A percentile compares a stretch with the other conserved stretches of the same genome.
phyloP scores from a whole-genome alignment of 2,329 filamentous ascomycete species.

The Pseudopyricularia cyperi region DNA sequence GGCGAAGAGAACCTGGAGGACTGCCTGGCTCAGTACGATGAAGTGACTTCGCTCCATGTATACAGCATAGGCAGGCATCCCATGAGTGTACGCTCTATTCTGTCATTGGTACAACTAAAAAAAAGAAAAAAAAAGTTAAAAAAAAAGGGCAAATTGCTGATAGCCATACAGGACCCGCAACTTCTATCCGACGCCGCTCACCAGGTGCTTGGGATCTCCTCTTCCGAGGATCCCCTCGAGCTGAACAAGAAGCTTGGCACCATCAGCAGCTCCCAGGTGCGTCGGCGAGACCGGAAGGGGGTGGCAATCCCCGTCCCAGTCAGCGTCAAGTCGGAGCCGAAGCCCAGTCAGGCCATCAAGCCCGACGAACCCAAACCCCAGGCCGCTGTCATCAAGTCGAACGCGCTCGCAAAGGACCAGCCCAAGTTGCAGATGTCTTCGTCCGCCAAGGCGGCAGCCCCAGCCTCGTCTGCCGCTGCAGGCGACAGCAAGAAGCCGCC shows the following conservation, averaged over 20 bases:
- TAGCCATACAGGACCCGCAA: slow-evolving; percentile 40
- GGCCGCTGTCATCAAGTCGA: not conserved
- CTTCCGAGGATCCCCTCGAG: slow-evolving; percentile 45
- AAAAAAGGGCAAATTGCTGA: not conserved
- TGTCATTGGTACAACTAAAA: not conserved
- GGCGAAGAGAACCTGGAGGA: slow-evolving; percentile 53
- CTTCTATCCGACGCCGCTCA: slow-evolving; percentile 57
- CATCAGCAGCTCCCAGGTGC: slow-evolving; percentile 61
- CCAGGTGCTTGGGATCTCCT: slow-evolving; percentile 42
- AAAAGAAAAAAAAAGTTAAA: not conserved
- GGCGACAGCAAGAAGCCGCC: slow-evolving; percentile 20
- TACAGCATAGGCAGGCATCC: slow-evolving; percentile 70
- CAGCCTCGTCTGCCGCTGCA: not conserved
- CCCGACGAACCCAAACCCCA: not conserved
- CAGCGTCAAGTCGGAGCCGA: not conserved
- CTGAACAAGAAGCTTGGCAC: slow-evolving; percentile 53
- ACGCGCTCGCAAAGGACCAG: slow-evolving; percentile 22
- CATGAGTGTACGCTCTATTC: slow-evolving; percentile 37
- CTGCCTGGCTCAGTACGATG: slow-evolving; percentile 49
- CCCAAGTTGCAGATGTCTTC: slow-evolving; percentile 12
- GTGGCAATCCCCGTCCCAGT: not conserved
- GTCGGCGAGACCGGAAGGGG: slow-evolving; percentile 30
- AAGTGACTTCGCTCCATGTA: slow-evolving; percentile 69
- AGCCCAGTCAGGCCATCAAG: not conserved
- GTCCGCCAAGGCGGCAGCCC: slow-evolving; percentile 21